These are phyloP conservation scores for Crithidia mellificae DNA, from an alignment of 208 protist genomes.

Conservation along the genomic window DNA sequence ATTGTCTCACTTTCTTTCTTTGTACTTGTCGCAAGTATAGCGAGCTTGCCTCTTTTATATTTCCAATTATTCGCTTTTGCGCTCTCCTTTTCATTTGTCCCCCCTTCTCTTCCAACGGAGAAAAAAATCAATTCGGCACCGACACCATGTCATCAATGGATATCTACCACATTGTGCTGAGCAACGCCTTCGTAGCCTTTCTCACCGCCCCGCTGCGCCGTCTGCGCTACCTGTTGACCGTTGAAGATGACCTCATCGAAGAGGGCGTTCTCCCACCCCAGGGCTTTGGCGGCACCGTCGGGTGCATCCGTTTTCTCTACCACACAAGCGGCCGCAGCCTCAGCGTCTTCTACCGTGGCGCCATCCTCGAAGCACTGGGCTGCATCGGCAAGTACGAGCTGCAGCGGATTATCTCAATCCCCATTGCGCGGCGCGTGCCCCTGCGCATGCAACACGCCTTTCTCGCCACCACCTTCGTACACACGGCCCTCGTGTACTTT, in stretches of 20 bases:
- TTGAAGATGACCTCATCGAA: slow-evolving; percentile 40
- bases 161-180: slow-evolving; percentile 21
- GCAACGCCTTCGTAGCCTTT: slow-evolving; percentile 28
- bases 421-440: slow-evolving; percentile 33
- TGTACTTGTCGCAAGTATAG: too few relatives aligned
- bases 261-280: slow-evolving; percentile 33
- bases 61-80: too few relatives aligned
- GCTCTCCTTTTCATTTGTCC: too few relatives aligned
- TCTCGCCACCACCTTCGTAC: slow-evolving; percentile 29
- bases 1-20: too few relatives aligned
- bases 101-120: too few relatives aligned
- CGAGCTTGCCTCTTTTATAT: too few relatives aligned
- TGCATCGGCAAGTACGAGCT: slow-evolving; percentile 36
- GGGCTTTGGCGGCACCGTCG: slow-evolving; percentile 47
- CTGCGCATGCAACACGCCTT: slow-evolving; percentile 31
- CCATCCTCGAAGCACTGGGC: slow-evolving; percentile 39
- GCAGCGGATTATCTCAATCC: slow-evolving; percentile 37
- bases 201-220: slow-evolving; percentile 37
- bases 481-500: slow-evolving; percentile 35
- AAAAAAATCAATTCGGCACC: too few relatives aligned
- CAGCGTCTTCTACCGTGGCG: slow-evolving; percentile 52
- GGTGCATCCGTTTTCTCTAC: slow-evolving; percentile 54
- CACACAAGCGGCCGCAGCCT: slow-evolving; percentile 30
- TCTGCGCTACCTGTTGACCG: slow-evolving; percentile 33
- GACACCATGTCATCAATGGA: slow-evolving; percentile 8